Percentiles rank a stretch among this genome's conserved stretches.
These are phyloP conservation scores for Lasiosphaeria miniovina DNA, from an alignment of 495 filamentous ascomycete species.

Conservation along the genomic window DNA sequence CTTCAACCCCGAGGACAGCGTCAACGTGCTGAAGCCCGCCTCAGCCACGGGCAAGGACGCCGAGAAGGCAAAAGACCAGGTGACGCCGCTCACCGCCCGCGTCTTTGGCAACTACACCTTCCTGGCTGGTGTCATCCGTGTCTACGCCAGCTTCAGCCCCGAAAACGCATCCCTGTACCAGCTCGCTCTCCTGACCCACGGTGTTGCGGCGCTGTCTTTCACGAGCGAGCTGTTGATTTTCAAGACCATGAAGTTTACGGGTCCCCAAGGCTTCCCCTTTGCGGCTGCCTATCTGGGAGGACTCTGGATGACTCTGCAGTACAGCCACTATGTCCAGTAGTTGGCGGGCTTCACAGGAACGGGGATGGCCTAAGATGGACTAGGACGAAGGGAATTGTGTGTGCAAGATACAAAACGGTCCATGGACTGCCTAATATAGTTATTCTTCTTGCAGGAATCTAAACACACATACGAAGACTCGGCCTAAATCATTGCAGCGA, in stretches of 20 bases:
- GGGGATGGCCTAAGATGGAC: background rate
- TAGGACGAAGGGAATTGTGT: background rate
- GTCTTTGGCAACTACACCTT: slow-evolving; percentile 93
- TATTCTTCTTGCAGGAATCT: slow-evolving; percentile 8
- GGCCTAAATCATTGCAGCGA: slow-evolving; percentile 42
- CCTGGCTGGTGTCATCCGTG: slow-evolving; percentile 66
- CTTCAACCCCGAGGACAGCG: slow-evolving; percentile 46
- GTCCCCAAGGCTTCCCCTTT: slow-evolving; percentile 68
- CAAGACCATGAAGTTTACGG: slow-evolving; percentile 65
- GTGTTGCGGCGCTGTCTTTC: slow-evolving; percentile 78
- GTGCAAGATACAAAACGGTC: background rate
- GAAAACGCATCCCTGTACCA: slow-evolving; percentile 67
- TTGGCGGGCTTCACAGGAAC: background rate
- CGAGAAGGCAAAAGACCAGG: slow-evolving; percentile 50
- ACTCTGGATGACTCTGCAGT: slow-evolving; percentile 80
- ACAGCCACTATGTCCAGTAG: slow-evolving; percentile 57
- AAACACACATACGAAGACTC: background rate
- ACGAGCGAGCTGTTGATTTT: slow-evolving; percentile 73
- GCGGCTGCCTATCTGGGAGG: slow-evolving; percentile 66
- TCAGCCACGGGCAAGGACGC: slow-evolving; percentile 46
- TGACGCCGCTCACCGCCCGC: slow-evolving; percentile 71
- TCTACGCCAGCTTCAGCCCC: slow-evolving; percentile 87
- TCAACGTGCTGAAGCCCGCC: slow-evolving; percentile 40
- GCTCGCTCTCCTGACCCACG: slow-evolving; percentile 75
- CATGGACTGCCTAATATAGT: slow-evolving; percentile 3